phyloP scores from a whole-genome alignment of 2,329 filamentous ascomycete genomes.

The Byssoonygena ceratinophila region DNA sequence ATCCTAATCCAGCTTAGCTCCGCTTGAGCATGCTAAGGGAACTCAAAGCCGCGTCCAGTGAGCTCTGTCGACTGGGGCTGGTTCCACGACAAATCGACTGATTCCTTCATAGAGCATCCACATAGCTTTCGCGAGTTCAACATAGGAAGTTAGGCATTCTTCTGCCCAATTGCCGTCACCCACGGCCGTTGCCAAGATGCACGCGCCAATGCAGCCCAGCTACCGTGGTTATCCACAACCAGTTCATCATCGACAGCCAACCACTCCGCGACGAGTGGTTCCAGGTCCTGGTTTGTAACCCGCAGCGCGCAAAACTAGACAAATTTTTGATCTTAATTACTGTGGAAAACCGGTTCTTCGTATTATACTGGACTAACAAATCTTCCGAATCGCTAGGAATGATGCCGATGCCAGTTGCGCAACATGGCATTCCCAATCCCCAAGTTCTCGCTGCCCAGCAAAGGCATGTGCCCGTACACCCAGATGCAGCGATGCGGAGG shows the following conservation, averaged over 20 bases:
- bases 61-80: conserved; percentile 5
- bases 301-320: background rate
- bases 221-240: conserved; percentile 34
- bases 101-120: conserved; percentile 10
- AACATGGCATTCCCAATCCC: conserved; percentile 28
- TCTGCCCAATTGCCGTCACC: conserved; percentile 3
- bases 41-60: conserved; percentile 5
- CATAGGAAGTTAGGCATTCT: background rate
- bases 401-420: conserved; percentile 28
- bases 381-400: conserved; percentile 4
- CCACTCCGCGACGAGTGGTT: conserved; percentile 33
- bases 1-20: conserved; percentile 2
- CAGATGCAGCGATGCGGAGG: conserved; percentile 56
- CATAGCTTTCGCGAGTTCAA: conserved; percentile 6
- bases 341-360: background rate
- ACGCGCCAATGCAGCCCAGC: conserved; percentile 35
- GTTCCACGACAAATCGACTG: conserved; percentile 8
- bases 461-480: conserved; percentile 30
- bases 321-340: background rate
- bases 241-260: conserved; percentile 33
- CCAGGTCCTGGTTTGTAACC: conserved; percentile 28
- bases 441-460: conserved; percentile 30
- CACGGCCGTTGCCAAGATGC: conserved; percentile 19
- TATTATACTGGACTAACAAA: background rate
- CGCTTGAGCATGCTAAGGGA: background rate